Conservation (phyloP, 371 early-diverging fungal genomes). For the Choanephora cucurbitarum region DNA sequence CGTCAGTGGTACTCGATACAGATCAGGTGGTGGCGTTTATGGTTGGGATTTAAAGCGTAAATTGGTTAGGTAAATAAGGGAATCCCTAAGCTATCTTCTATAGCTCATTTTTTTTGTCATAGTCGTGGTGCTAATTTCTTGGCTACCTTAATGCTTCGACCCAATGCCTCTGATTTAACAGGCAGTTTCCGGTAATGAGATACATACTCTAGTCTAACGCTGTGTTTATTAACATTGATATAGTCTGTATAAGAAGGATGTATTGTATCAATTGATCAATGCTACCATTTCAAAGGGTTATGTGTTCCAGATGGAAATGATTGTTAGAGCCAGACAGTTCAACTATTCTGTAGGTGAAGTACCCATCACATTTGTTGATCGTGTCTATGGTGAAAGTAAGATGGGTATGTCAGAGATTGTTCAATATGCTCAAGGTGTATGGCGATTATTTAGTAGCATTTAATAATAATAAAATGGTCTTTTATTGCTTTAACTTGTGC, state of each 20-base stretch:
- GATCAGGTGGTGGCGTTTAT: slow-evolving; percentile 92
- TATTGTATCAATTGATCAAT: slow-evolving; percentile 82
- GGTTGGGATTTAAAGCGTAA: slow-evolving; percentile 98
- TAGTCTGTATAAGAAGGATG: slow-evolving; percentile 94
- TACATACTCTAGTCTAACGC: too few relatives aligned
- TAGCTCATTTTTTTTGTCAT: not conserved
- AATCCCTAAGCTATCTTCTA: not conserved
- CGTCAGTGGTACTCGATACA: slow-evolving; percentile 96
- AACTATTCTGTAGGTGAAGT: slow-evolving; percentile 90
- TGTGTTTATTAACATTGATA: too few relatives aligned
- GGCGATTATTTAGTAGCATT: slow-evolving; percentile 76
- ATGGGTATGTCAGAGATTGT: slow-evolving; percentile 95
- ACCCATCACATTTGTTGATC: slow-evolving; percentile 97
- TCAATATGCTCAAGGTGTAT: slow-evolving; percentile 89
- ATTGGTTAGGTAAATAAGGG: slow-evolving; percentile 72
- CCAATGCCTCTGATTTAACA: slow-evolving; percentile 95
- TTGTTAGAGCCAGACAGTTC: slow-evolving; percentile 93
- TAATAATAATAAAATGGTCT: slow-evolving; percentile 36
- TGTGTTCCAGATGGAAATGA: slow-evolving; percentile 99
- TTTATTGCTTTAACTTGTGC: not conserved
- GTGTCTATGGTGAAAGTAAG: slow-evolving; percentile 96
- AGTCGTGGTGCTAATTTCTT: slow-evolving; percentile 98
- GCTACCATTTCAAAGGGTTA: slow-evolving; percentile 95
- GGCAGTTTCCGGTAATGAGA: slow-evolving; percentile 94
- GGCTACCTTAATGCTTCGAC: slow-evolving; percentile 89